Base-by-base conservation (phyloP, 2,329 filamentous ascomycete species). In the Cucurbitaria berberidis region DNA sequence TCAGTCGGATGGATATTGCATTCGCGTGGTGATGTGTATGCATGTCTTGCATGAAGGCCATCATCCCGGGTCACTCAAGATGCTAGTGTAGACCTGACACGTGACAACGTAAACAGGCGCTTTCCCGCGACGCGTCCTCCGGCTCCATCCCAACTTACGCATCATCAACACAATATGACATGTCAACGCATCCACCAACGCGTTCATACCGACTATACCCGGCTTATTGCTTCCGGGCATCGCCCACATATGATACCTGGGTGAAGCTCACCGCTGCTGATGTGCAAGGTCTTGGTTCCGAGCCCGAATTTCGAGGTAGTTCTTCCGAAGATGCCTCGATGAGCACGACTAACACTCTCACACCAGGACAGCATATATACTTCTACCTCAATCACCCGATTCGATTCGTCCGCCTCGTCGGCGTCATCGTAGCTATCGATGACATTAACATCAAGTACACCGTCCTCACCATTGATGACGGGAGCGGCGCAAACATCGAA, bases 221-320 rank as follows among this genome's bases (percentile, higher is more conserved):
- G 15, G 81, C 81, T 32, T 85, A 81, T 69, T 86, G 83, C 76
- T 86, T 85, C 70, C 73, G 75, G 41, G 78, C 78, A 30, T 87
- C 86, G 5, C 81, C 82, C n/a, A 88, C 86, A 8, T 86, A 81
- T 72, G 80, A 82, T 73, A 69, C 78, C 67, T 88, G 86, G 86
- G 85, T 86, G 70, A 86, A 86, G 67, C 76, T 88, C 59, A 81
- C 81, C 1, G 77, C 78, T 15, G 74, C 76, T 24, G 82, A 86
- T 70, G 78, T 88, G 34, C 83, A 84, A 63, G 72, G 72, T 8
- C 73, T 87, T 29, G 74, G 76, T 21, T 71, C 74, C 46, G 77
- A 79, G 38, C 69, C 66, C 6, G 80, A 77, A 2, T 86, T 82
- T 64, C 77, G 79, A 74, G 82, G 84, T 82, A 77, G 22, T 27